A percentile compares a stretch with the other conserved stretches of the same genome.
Evolutionary conservation across 179 eudicot species (phyloP).

Genomic region (Heliamphora pulchella): DNA sequence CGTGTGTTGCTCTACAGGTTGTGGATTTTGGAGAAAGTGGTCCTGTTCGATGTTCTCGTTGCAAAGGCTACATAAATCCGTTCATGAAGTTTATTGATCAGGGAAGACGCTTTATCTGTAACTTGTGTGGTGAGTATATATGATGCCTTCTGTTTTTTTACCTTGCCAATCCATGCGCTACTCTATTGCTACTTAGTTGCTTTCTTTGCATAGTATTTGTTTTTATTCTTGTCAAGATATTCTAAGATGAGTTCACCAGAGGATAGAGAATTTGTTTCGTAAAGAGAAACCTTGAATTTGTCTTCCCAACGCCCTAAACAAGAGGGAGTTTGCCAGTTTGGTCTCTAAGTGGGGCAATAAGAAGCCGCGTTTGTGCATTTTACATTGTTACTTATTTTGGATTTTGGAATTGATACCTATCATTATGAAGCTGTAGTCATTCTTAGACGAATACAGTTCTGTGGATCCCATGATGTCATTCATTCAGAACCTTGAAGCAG

Average conservation of each 20-base stretch:
- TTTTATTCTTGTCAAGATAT: conserved; percentile 6
- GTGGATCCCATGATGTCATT: not conserved
- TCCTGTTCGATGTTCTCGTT: conserved; percentile 91
- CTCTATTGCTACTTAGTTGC: not conserved
- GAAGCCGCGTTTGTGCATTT: not conserved
- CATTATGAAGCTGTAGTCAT: not conserved
- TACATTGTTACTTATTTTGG: not conserved
- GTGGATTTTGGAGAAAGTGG: conserved; percentile 97
- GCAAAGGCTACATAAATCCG: conserved; percentile 95
- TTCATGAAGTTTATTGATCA: conserved; percentile 89
- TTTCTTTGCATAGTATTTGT: not conserved
- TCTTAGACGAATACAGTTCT: not conserved
- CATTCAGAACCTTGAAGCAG: not conserved
- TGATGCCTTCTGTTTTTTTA: not conserved
- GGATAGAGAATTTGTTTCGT: no score
- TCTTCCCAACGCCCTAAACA: no score
- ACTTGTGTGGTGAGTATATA: conserved; percentile 71
- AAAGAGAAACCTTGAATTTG: no score
- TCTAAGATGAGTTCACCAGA: no score
- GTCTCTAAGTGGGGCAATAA: conserved; percentile 10
- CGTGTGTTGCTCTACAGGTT: conserved; percentile 35
- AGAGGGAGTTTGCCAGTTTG: not conserved
- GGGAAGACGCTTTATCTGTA: conserved; percentile 85
- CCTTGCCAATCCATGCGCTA: not conserved
- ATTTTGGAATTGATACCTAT: not conserved